These are phyloP conservation scores for Tulasnella calospora DNA, from an alignment of 768 basidiomycete species.

Conservation along the genomic window DNA sequence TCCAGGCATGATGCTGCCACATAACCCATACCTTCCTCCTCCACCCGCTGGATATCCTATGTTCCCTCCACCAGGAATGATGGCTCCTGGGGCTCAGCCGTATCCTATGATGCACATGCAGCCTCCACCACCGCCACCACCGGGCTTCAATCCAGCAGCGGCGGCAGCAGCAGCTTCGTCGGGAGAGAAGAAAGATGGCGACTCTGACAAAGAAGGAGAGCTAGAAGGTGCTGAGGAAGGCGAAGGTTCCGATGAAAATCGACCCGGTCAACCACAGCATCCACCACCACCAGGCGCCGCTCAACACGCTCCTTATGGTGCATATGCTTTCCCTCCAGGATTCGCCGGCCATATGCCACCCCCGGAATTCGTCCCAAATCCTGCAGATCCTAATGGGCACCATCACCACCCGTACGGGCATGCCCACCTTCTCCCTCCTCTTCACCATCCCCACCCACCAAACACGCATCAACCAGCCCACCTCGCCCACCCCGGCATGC, in stretches of 20 bases:
- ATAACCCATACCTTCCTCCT: constrained; percentile 21
- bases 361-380: constrained; percentile 22
- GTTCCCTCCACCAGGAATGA: constrained; percentile 21
- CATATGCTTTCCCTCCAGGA: constrained; percentile 21
- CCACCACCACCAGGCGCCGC: not conserved
- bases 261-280: not conserved
- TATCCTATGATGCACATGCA: constrained; percentile 23
- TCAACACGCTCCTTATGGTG: constrained; percentile 15
- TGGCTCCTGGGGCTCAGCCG: constrained; percentile 12
- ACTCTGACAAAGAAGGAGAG: constrained; percentile 12
- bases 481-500: constrained; percentile 22
- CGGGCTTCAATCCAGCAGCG: constrained; percentile 5
- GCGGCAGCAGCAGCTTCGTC: not conserved
- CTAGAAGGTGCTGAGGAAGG: not conserved
- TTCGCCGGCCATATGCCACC: constrained; percentile 23
- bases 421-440: constrained; percentile 17
- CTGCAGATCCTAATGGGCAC: constrained; percentile 17
- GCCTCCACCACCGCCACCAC: constrained; percentile 13
- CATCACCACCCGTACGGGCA: constrained; percentile 19
- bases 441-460: constrained; percentile 23
- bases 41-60: constrained; percentile 15
- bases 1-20: constrained; percentile 18
- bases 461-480: constrained; percentile 11
- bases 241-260: not conserved
- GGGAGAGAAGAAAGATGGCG: constrained; percentile 7